Evolutionary conservation across 2,329 filamentous ascomycete species (phyloP), one percentile per base, ranked within the genome.

Genomic region (Ascosphaera acerosa): DNA sequence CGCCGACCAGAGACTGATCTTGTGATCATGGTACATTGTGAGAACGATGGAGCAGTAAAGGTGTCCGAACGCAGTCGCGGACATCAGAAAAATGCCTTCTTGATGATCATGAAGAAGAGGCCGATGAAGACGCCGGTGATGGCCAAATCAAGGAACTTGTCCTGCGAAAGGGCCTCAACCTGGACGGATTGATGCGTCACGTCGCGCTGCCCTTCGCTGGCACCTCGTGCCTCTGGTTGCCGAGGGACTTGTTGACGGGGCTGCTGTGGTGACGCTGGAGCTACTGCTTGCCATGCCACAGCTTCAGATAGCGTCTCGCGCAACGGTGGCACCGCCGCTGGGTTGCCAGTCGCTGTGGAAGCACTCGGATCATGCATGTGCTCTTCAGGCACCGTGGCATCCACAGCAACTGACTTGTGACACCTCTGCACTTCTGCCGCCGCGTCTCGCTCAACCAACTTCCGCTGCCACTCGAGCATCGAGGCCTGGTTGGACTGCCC

Each of bases 121-220:
- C 76, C 58, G 10, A 77, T 60, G 1, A 77, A 57, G 12, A 91
- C 52, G 4, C 67, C 72, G 15, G 72, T 66, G 39, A 91, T 91
- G 22, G 72, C 64, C 38, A 76, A 67, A 49, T 91, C 82, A 12
- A 91, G 59, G 75, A 78, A 90, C 9, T 69, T 53, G 2, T 71
- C 65, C 10, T 76, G 63, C 2, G 38, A 30, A 10, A 36, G 35
- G 10, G 33, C 19, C 29, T 30, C 31, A 36, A 31, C 30, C 35
- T 36, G 20, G 35, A 35, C 3, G 29, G 25, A 5, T 39, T 14
- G 26, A 34, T 6, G 40, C 20, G 32, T 35, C 17, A 6, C 40
- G 26, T 36, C 29, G 20, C 15, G 28, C 12, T 17, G 35, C 6
- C 26, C 15, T 29, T 19, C 26, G 20, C 20, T 23, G 9, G 9